Percentiles rank a stretch among this genome's conserved stretches.
phyloP scores from a whole-genome alignment of 257 asterid genomes.

The Lavandula angustifolia region DNA sequence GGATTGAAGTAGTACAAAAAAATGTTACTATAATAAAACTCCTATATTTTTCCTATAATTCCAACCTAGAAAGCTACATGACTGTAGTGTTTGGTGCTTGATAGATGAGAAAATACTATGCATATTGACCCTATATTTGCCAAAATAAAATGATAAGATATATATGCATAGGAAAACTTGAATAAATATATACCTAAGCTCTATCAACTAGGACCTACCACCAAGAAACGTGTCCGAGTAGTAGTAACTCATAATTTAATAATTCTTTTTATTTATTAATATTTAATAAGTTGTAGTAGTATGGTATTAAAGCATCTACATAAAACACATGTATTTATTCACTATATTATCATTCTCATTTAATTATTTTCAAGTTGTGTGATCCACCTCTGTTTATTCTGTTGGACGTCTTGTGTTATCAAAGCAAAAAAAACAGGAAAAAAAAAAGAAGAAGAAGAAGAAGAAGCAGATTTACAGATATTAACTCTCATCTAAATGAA shows the following conservation, averaged over 20 bases:
- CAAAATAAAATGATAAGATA: not conserved
- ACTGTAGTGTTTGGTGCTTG: not conserved
- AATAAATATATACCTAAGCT: not conserved
- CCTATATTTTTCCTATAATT: not conserved
- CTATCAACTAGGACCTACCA: conserved; percentile 9
- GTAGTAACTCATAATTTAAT: not conserved
- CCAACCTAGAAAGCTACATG: not conserved
- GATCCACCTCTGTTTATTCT: not conserved
- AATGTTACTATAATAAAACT: not conserved
- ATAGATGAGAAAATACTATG: conserved; percentile 1
- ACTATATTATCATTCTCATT: too few relatives aligned
- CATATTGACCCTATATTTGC: not conserved
- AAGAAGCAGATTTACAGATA: not conserved
- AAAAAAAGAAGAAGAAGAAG: too few relatives aligned
- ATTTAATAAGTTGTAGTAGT: too few relatives aligned
- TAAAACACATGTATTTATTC: too few relatives aligned
- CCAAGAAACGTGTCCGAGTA: not conserved
- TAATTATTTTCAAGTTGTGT: not conserved
- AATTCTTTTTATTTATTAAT: too few relatives aligned
- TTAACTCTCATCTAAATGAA: not conserved
- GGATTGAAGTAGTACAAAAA: too few relatives aligned
- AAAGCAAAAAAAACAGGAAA: not conserved
- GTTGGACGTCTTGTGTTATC: not conserved
- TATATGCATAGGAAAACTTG: not conserved
- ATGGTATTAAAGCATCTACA: too few relatives aligned